These are phyloP conservation scores for Gossypium australe DNA, from an alignment of 345 rosid genomes.

Conservation along the genomic window DNA sequence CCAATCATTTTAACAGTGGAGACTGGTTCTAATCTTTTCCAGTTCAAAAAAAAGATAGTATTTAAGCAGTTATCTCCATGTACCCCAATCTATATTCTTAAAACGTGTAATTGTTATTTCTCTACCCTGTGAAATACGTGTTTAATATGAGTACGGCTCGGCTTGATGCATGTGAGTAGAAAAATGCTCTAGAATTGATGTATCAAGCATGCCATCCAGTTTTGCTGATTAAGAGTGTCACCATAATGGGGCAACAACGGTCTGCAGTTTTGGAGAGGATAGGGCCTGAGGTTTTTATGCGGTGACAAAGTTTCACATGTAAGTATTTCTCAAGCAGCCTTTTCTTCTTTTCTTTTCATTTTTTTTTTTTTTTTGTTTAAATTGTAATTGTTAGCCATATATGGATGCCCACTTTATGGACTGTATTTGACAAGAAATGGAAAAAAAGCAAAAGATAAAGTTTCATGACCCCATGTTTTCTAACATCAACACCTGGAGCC, in stretches of 20 bases:
- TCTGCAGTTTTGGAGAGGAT: background rate
- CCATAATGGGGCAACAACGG: background rate
- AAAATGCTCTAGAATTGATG: background rate
- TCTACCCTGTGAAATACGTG: background rate
- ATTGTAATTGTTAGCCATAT: conserved; percentile 1
- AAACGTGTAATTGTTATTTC: background rate
- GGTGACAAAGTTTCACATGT: conserved; percentile 8
- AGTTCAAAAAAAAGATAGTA: background rate
- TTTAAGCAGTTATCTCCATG: background rate
- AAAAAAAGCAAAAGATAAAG: background rate
- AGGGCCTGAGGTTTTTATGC: background rate
- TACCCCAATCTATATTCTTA: background rate
- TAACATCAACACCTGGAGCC: conserved; percentile 17
- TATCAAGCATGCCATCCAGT: background rate
- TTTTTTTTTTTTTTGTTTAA: no score
- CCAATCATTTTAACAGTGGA: conserved; percentile 13
- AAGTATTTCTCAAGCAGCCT: background rate
- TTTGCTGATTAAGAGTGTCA: background rate
- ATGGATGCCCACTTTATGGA: background rate
- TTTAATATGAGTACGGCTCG: background rate
- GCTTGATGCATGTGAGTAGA: background rate
- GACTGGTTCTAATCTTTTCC: background rate
- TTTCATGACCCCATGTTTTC: conserved; percentile 11
- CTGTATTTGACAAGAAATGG: background rate
- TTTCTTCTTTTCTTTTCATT: background rate